Evolutionary conservation across 2,329 filamentous ascomycete species (phyloP), one percentile per base, ranked within the genome.

Genomic region (Cryphonectria japonica): DNA sequence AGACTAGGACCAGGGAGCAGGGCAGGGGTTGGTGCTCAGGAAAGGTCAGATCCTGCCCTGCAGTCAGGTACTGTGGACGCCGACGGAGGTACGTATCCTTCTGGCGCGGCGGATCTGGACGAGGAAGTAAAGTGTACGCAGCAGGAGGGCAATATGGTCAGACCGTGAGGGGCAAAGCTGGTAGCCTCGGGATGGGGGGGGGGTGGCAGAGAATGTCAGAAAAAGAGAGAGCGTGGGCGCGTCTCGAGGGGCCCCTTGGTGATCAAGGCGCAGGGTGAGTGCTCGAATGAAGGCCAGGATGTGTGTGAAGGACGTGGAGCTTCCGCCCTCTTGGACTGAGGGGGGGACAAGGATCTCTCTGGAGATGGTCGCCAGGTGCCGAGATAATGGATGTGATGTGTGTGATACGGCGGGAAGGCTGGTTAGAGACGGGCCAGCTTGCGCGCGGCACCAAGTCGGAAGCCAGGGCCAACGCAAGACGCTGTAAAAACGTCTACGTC

Each of bases 1-100:
- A 54, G 57, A 50, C 65, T 66, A 66, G 70, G 68, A 59, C 65
- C 70, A 72, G 32, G 70, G 52, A 52, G 22, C 54, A 41, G 46
- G 70, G 69, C 70, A 67, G 62, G 70, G 70, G 70, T 72, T 43
- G 26, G 69, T 63, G 66, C 66, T 72, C 68, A 63, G 69, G 64
- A 69, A 70, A 26, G 60, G 41, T 41, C 61, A 69, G 54, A 63
- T 69, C 62, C 67, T 69, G 59, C 59, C 66, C 59, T 63, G 64
- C 43, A 70, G 65, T 67, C n/a, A 43, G 34, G 34, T 26, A 26
- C n/a, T 41, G 59, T 61, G 32, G 19, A 34, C 26, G 54, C n/a
- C n/a, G 37, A n/a, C 13, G 62, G 46, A 70, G 64, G 71, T 72
- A 72, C 71, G 68, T 72, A 70, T 68, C 57, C 46, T 41, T n/a